Evolutionary conservation across 1,139 yeast genomes (phyloP).

Genomic region (Barnettozyma hawaiiensis): DNA sequence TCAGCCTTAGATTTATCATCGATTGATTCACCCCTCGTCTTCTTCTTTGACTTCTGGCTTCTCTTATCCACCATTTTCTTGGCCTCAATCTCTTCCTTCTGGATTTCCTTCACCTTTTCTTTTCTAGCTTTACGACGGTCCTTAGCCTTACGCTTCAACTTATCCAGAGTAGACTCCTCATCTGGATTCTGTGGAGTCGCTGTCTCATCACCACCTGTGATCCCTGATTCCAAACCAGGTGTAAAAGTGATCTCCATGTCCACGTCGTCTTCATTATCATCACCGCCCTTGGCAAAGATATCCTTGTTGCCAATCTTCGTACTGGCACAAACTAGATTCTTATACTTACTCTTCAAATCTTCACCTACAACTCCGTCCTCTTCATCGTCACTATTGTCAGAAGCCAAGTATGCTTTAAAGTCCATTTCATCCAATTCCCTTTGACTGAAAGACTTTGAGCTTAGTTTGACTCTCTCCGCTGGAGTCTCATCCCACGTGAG

Average conservation of each 20-base stretch:
- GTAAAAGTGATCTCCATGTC: conserved; percentile 96
- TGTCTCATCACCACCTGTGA: conserved; percentile 27
- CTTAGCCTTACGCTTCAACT: conserved; percentile 81
- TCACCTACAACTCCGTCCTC: conserved; percentile 40
- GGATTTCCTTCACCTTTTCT: conserved; percentile 59
- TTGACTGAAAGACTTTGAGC: conserved; percentile 79
- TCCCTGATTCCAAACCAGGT: conserved; percentile 66
- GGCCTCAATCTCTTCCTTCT: conserved; percentile 41
- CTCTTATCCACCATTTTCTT: conserved; percentile 28
- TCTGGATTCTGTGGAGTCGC: conserved; percentile 23
- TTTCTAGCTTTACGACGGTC: conserved; percentile 84
- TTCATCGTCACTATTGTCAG: conserved; percentile 65
- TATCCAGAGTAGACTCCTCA: conserved; percentile 77
- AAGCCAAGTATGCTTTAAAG: conserved; percentile 89
- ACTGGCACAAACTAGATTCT: conserved; percentile 50
- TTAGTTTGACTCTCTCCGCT: conserved; percentile 72
- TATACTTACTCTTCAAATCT: conserved; percentile 55
- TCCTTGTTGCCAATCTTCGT: conserved; percentile 34
- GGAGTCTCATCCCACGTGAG: conserved; percentile 99
- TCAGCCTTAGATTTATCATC: conserved; percentile 54
- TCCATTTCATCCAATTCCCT: conserved; percentile 96
- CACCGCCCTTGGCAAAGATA: conserved; percentile 29
- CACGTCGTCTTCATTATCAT: conserved; percentile 56
- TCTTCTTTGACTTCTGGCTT: conserved; percentile 27
- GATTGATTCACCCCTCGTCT: conserved; percentile 27